These are phyloP conservation scores for Penicillium atrosanguineum DNA, from an alignment of 495 filamentous ascomycete genomes.

Conservation along the genomic window DNA sequence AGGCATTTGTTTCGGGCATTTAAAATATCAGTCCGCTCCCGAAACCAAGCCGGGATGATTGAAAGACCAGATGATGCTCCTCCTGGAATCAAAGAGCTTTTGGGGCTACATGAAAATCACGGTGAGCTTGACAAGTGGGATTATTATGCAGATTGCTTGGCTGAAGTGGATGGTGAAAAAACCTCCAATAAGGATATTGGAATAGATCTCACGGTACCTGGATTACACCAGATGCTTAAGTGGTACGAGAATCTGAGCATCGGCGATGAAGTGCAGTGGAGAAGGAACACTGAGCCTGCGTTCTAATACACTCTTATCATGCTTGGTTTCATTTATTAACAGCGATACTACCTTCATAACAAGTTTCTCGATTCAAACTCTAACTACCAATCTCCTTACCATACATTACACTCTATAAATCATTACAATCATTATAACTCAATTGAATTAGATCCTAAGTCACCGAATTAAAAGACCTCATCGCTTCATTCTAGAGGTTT, in stretches of 20 bases:
- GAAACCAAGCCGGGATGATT: slow-evolving; percentile 1
- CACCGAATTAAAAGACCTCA: too few relatives aligned
- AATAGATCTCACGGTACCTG: neutral
- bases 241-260: slow-evolving; percentile 24
- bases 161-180: slow-evolving; percentile 2
- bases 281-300: neutral
- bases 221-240: slow-evolving; percentile 20
- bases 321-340: too few relatives aligned
- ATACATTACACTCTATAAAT: too few relatives aligned
- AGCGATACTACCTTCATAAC: too few relatives aligned
- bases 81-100: slow-evolving; percentile 15
- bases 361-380: too few relatives aligned
- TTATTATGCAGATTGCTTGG: slow-evolving; percentile 8
- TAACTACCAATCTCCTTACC: too few relatives aligned
- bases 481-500: too few relatives aligned
- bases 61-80: slow-evolving; percentile 2
- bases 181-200: slow-evolving; percentile 6
- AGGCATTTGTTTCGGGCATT: slow-evolving; percentile 27
- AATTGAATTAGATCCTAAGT: too few relatives aligned
- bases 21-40: slow-evolving; percentile 23
- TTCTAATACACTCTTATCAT: neutral
- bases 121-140: slow-evolving; percentile 11
- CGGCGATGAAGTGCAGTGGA: slow-evolving; percentile 10
- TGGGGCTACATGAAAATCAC: neutral
- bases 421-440: too few relatives aligned